Evolutionary conservation across 305 asterid genomes (phyloP).

Genomic region (Lippia alba): DNA sequence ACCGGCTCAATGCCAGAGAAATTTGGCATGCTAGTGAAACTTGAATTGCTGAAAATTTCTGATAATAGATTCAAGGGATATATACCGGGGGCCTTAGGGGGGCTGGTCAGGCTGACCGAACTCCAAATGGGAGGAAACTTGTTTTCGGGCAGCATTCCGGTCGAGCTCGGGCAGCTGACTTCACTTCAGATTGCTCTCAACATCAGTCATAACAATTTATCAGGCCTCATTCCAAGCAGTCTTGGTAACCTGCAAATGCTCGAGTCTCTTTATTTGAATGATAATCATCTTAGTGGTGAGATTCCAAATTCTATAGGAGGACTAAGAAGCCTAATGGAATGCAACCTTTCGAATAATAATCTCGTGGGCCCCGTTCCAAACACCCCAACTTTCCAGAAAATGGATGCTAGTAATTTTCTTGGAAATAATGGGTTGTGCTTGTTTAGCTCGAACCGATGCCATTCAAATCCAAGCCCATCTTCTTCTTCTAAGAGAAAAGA

Average conservation of each 20-base stretch:
- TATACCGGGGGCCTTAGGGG: constrained; percentile 73
- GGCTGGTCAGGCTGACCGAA: constrained; percentile 67
- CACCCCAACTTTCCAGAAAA: constrained; percentile 64
- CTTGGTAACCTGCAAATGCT: constrained; percentile 84
- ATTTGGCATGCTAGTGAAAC: constrained; percentile 72
- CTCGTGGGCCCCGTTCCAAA: constrained; percentile 71
- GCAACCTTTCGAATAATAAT: constrained; percentile 84
- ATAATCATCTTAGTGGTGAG: constrained; percentile 75
- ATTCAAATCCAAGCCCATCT: constrained; percentile 39
- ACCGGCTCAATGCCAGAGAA: constrained; percentile 61
- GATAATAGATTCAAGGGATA: constrained; percentile 66
- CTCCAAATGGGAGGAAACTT: constrained; percentile 86
- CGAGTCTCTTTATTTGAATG: constrained; percentile 74
- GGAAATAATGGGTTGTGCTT: constrained; percentile 71
- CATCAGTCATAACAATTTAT: constrained; percentile 69
- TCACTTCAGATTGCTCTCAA: constrained; percentile 84
- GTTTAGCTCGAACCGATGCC: constrained; percentile 46
- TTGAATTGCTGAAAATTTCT: constrained; percentile 74
- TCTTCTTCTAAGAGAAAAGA: constrained; percentile 34
- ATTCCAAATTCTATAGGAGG: constrained; percentile 77
- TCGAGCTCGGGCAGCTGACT: constrained; percentile 70
- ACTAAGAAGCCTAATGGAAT: constrained; percentile 64
- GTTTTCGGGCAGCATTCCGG: constrained; percentile 70
- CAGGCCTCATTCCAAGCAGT: constrained; percentile 66
- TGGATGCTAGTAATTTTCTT: constrained; percentile 75